A percentile compares a stretch with the other conserved stretches of the same genome.
These are phyloP conservation scores for Podospora comata DNA, from an alignment of 495 filamentous ascomycete genomes.

Conservation along the genomic window DNA sequence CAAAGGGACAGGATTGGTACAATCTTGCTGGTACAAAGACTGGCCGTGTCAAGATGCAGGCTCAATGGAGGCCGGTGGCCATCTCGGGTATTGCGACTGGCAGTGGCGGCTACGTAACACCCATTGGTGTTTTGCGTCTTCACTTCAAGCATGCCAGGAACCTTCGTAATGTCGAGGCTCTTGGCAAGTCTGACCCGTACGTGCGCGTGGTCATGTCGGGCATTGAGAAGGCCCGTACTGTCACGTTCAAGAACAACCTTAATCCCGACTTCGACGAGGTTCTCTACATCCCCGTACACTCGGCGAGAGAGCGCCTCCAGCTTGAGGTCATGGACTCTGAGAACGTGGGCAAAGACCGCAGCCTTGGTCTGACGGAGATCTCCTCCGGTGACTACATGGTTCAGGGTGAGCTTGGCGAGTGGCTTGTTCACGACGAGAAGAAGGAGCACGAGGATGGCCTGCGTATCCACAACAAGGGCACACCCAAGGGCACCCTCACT, in stretches of 20 bases:
- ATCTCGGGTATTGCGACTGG: constrained; percentile 69
- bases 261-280: constrained; percentile 96
- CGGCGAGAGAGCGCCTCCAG: constrained; percentile 72
- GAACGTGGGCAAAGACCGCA: constrained; percentile 79
- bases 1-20: constrained; percentile 95
- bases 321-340: constrained; percentile 98
- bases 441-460: constrained; percentile 56
- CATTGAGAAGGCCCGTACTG: constrained; percentile 82
- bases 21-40: constrained; percentile 76
- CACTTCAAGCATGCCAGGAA: constrained; percentile 81
- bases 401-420: constrained; percentile 77
- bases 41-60: constrained; percentile 80
- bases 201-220: constrained; percentile 84
- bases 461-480: constrained; percentile 61
- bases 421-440: constrained; percentile 75
- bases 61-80: constrained; percentile 93
- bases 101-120: constrained; percentile 85
- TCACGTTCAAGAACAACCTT: constrained; percentile 94
- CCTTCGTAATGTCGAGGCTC: constrained; percentile 86
- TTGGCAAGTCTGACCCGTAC: constrained; percentile 97
- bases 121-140: constrained; percentile 89
- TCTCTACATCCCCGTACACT: constrained; percentile 90
- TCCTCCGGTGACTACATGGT: constrained; percentile 72
- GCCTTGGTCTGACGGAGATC: constrained; percentile 75
- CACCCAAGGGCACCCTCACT: constrained; percentile 73